Conservation (phyloP, 202 grass and related monocot species). For the Bolboschoenoplectus hybrid region DNA sequence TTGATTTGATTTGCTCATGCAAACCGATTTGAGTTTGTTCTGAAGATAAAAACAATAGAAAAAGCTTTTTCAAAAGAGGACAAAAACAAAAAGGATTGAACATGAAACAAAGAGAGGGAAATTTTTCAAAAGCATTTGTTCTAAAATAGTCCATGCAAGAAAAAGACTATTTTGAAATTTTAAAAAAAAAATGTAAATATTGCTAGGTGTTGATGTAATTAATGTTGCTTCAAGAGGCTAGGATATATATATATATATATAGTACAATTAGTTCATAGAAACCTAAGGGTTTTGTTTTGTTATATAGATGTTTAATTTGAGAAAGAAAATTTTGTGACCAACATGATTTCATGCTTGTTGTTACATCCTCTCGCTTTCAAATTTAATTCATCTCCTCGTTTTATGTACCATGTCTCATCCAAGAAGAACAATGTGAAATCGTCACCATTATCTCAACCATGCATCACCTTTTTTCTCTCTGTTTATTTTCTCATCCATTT, state of each 20-base stretch:
- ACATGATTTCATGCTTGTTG: neutral
- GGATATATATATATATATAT: neutral
- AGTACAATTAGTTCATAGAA: neutral
- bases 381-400: neutral
- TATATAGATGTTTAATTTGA: neutral
- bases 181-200: too few relatives aligned
- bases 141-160: neutral
- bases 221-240: neutral
- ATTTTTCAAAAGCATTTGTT: neutral
- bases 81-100: conserved; percentile 10
- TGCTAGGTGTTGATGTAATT: neutral
- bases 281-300: neutral
- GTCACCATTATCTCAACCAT: conserved; percentile 17
- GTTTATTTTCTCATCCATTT: neutral
- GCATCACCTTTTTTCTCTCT: neutral
- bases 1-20: neutral
- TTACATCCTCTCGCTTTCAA: conserved; percentile 1
- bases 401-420: neutral
- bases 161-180: neutral
- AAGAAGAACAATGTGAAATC: neutral
- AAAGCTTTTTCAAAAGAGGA: neutral
- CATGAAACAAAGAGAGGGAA: neutral
- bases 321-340: neutral
- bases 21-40: neutral
- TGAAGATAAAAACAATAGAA: conserved; percentile 1